phyloP scores from a whole-genome alignment of 2,329 filamentous ascomycete species.

The Cadophora gregata region DNA sequence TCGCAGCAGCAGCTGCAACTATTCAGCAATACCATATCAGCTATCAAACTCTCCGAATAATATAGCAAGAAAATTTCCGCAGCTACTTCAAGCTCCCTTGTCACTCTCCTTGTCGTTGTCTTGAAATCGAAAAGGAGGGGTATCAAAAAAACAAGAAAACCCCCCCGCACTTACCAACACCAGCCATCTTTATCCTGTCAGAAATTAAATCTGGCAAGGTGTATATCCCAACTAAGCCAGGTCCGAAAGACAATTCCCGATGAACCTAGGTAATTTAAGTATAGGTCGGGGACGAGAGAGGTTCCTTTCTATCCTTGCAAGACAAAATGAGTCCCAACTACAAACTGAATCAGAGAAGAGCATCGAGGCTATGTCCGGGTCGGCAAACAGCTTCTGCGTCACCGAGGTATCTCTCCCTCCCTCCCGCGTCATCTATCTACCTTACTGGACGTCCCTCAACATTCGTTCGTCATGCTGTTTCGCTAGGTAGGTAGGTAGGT shows the following conservation, averaged over 20 bases:
- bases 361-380: too few relatives aligned
- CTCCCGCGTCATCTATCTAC: background rate
- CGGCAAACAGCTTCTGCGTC: background rate
- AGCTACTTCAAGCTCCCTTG: background rate
- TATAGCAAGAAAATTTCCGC: too few relatives aligned
- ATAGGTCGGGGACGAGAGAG: too few relatives aligned
- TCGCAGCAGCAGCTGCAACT: conserved; percentile 41
- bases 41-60: background rate
- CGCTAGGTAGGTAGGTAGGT: background rate
- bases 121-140: background rate
- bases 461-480: background rate
- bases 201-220: too few relatives aligned
- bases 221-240: too few relatives aligned
- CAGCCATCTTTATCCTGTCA: conserved; percentile 1
- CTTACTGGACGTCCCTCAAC: too few relatives aligned
- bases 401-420: background rate
- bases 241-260: too few relatives aligned
- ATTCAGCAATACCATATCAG: conserved; percentile 28
- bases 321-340: too few relatives aligned
- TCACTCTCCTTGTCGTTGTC: background rate
- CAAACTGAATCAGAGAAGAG: too few relatives aligned
- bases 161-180: conserved; percentile 11
- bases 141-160: background rate
- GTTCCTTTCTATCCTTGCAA: too few relatives aligned
- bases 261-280: too few relatives aligned